phyloP scores from a whole-genome alignment of 164 flowering plant genomes.

The Kingdonia uniflora region DNA sequence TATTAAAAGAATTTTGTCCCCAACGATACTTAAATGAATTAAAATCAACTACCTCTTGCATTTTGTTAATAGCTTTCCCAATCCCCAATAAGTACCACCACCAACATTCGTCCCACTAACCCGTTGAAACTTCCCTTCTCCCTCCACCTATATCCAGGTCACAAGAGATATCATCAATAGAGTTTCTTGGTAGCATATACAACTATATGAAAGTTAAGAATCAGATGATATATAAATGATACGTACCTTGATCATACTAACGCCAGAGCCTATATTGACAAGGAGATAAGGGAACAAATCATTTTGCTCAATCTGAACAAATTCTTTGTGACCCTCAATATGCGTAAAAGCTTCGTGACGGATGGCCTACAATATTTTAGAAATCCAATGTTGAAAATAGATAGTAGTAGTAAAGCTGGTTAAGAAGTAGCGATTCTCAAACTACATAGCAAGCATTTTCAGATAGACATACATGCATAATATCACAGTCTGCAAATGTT shows the following conservation, averaged over 20 bases:
- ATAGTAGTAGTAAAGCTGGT: too few species aligned
- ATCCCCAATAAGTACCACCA: constrained; percentile 97
- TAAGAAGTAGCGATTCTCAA: too few species aligned
- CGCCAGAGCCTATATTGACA: constrained; percentile 96
- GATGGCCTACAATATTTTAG: constrained; percentile 62
- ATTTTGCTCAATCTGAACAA: constrained; percentile 91
- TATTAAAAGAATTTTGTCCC: too few species aligned
- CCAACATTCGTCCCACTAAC: constrained; percentile 99
- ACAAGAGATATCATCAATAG: constrained; percentile 8
- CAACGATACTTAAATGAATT: too few species aligned
- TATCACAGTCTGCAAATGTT: too few species aligned
- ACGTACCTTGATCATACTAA: constrained; percentile 90
- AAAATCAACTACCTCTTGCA: constrained; percentile 78
- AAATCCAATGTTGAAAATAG: too few species aligned
- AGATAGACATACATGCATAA: too few species aligned
- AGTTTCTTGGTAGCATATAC: neutral
- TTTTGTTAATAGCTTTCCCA: constrained; percentile 86
- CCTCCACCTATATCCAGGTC: constrained; percentile 62
- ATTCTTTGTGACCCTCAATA: constrained; percentile 90
- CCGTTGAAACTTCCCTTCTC: constrained; percentile 86
- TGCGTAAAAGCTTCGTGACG: constrained; percentile 99
- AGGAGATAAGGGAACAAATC: constrained; percentile 93
- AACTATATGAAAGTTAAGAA: neutral
- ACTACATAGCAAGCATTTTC: too few species aligned
- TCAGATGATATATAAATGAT: neutral